phyloP scores from a whole-genome alignment of 2,329 filamentous ascomycete species.

The Aspergillus brunneoviolaceus region DNA sequence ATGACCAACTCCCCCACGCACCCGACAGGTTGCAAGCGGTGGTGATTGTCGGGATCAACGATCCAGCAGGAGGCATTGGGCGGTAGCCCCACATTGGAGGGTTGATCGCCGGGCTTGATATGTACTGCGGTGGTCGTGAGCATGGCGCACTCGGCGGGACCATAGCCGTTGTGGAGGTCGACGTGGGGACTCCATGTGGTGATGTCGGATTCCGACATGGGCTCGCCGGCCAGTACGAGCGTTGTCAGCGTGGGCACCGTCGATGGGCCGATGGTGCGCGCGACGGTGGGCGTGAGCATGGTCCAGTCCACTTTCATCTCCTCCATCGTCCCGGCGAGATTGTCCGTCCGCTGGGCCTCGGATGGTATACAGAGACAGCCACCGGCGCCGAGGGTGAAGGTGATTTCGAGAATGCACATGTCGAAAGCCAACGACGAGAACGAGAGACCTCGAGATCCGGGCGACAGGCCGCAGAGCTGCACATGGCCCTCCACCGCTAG shows the following conservation, averaged over 20 bases:
- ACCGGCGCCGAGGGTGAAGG: background rate
- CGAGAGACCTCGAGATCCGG: background rate
- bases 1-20: constrained; percentile 2
- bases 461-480: background rate
- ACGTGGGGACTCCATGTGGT: background rate
- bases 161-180: constrained; percentile 2
- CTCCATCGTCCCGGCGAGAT: constrained; percentile 39
- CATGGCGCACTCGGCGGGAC: constrained; percentile 8
- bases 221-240: background rate
- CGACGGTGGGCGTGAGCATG: background rate
- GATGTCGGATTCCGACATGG: background rate
- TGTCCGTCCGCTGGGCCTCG: background rate
- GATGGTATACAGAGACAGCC: constrained; percentile 14
- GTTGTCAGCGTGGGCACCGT: constrained; percentile 44
- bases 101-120: background rate
- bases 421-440: constrained; percentile 12
- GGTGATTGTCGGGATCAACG: background rate
- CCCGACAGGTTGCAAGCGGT: constrained; percentile 8
- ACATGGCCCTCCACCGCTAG: background rate
- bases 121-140: background rate
- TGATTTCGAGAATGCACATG: background rate
- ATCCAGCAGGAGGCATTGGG: background rate
- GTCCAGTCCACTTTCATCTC: background rate
- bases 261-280: background rate
- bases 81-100: background rate